Evolutionary conservation across 2,329 filamentous ascomycete genomes (phyloP), one percentile per base, ranked within the genome.

Genomic region (Xylaria sp.): DNA sequence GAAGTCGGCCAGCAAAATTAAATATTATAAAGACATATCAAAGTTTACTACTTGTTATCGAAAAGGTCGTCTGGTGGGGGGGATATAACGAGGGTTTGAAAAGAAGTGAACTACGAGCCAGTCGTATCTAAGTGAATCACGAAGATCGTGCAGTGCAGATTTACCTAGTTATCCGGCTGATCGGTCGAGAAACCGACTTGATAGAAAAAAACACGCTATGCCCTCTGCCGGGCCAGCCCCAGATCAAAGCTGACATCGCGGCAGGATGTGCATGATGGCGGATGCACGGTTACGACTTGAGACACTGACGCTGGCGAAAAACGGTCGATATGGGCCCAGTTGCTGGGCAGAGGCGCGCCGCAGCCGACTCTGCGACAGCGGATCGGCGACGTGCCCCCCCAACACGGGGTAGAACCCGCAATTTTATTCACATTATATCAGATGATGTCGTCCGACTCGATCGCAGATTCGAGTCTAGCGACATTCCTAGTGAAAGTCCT

Each of bases 301-400:
- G 52, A 61, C 58, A 39, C 22, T 20, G 29, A 46, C 38, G 43
- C 48, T 54, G 51, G 52, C 59, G 48, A 53, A 58, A 61, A 61
- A 61, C 58, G 56, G 53, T 50, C 56, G 58, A 61, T 61, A 58
- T 60, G 57, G 52, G 47, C 47, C 57, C 57, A 60, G 55, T 52
- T 51, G 48, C 50, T 39, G n/a, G n/a, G n/a, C n/a, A n/a, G n/a
- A 41, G 46, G 21, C 51, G 42, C n/a, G 52, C 56, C 16, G 44
- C 50, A 58, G 56, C 48, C 59, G 58, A 61, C 56, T 59, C 58
- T 6, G 39, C 41, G 44, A 42, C 55, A 54, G 19, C 44, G 51
- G 54, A 53, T 47, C 54, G 39, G 51, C 44, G 45, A 45, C 45
- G 9, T 20, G 22, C 43, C 42, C 41, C 48, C 48, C 29, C 29